Conservation (phyloP, 352 stramenopile species). For the Globisporangium echinulatum region DNA sequence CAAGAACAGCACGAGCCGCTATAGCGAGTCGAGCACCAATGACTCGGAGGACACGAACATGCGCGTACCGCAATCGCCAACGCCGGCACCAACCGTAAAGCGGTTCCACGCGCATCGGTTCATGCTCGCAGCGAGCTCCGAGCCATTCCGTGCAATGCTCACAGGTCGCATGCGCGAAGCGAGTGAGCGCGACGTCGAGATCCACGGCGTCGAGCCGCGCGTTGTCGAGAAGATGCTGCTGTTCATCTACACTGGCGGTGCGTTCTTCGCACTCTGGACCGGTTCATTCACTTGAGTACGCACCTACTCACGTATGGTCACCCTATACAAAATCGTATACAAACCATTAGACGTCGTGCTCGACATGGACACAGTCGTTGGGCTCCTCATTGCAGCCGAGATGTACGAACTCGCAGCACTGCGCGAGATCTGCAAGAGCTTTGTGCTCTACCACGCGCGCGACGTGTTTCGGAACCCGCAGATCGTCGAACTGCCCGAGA, state of each 20-base stretch:
- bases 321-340: no score
- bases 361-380: slow-evolving; percentile 64
- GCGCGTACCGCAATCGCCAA: neutral
- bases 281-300: neutral
- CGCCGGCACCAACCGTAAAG: slow-evolving; percentile 4
- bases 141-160: slow-evolving; percentile 79
- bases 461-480: slow-evolving; percentile 74
- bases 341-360: slow-evolving; percentile 50
- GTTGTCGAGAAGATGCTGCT: slow-evolving; percentile 80
- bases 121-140: slow-evolving; percentile 78
- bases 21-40: slow-evolving; percentile 3
- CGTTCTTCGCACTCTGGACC: neutral
- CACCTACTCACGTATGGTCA: no score
- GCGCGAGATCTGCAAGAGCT: slow-evolving; percentile 78
- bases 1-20: slow-evolving; percentile 3
- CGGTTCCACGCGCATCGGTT: slow-evolving; percentile 74
- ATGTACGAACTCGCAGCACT: slow-evolving; percentile 80
- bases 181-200: slow-evolving; percentile 58
- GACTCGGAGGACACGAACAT: neutral
- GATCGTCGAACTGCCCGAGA: slow-evolving; percentile 75
- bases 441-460: slow-evolving; percentile 74
- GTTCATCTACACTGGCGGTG: slow-evolving; percentile 81
- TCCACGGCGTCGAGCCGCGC: slow-evolving; percentile 50
- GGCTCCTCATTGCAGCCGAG: slow-evolving; percentile 67
- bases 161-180: slow-evolving; percentile 77